phyloP scores from a whole-genome alignment of 345 rosid genomes.

The Lepidium sativum region DNA sequence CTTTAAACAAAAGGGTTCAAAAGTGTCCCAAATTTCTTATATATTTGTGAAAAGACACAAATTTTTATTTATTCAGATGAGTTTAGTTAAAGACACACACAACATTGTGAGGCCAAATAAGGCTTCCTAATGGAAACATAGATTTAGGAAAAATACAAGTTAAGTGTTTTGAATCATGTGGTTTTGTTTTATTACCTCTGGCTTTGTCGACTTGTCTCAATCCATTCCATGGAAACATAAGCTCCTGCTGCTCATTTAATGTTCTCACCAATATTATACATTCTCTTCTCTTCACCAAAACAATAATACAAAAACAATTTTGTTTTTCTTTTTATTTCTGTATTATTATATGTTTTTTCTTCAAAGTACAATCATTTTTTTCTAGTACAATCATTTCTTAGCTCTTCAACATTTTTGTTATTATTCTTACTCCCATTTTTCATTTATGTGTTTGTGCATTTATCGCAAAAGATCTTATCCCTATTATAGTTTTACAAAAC shows the following conservation, averaged over 20 bases:
- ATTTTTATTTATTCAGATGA: too few species aligned
- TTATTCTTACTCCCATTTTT: neutral
- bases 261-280: conserved; percentile 7
- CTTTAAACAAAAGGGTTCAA: too few species aligned
- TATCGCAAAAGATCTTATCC: neutral
- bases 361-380: neutral
- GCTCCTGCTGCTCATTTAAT: neutral
- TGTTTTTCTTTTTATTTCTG: neutral
- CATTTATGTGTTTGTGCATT: neutral
- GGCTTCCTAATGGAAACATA: neutral
- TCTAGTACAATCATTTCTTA: neutral
- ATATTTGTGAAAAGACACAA: too few species aligned
- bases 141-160: neutral
- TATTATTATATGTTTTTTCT: neutral
- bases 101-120: too few species aligned
- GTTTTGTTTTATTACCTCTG: neutral
- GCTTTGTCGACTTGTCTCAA: conserved; percentile 6
- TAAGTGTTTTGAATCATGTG: conserved; percentile 6
- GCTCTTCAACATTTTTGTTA: neutral
- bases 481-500: neutral
- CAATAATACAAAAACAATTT: neutral
- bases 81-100: too few species aligned
- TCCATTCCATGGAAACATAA: conserved; percentile 16
- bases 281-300: conserved; percentile 4
- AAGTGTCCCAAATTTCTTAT: too few species aligned